These are phyloP conservation scores for Leccinum insolens DNA, from an alignment of 1,284 basidiomycete species.

Conservation along the genomic window DNA sequence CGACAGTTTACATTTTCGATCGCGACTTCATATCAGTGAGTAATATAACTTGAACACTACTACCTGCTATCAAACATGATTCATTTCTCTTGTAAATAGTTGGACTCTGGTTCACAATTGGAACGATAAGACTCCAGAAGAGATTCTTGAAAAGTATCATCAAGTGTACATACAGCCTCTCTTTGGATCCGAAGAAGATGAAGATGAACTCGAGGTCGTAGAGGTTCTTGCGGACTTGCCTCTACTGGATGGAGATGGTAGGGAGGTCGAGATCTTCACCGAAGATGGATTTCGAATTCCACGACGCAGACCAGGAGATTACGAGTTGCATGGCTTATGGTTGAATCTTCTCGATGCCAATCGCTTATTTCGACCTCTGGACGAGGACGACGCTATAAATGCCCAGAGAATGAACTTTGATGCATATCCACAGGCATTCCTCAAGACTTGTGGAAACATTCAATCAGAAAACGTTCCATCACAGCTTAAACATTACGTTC, in stretches of 20 bases:
- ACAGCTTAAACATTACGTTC: background rate
- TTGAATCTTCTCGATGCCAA: background rate
- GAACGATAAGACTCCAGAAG: background rate
- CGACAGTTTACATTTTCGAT: background rate
- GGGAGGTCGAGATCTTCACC: background rate
- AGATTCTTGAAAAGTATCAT: background rate
- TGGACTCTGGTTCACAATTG: background rate
- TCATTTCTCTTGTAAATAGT: background rate
- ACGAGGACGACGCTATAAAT: background rate
- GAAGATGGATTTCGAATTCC: background rate
- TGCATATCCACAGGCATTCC: background rate
- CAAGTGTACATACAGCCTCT: background rate
- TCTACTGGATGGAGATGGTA: background rate
- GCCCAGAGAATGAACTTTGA: background rate
- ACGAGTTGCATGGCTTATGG: background rate
- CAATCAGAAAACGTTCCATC: background rate
- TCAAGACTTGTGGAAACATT: background rate
- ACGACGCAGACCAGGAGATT: background rate
- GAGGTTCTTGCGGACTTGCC: background rate
- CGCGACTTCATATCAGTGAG: background rate
- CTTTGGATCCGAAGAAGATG: background rate
- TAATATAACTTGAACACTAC: too few species aligned
- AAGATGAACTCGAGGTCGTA: background rate
- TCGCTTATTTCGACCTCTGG: background rate
- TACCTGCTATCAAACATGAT: too few species aligned